Evolutionary conservation across 1,139 yeast genomes (phyloP), one percentile per base, ranked within the genome.

Genomic region (Neolecta irregularis): DNA sequence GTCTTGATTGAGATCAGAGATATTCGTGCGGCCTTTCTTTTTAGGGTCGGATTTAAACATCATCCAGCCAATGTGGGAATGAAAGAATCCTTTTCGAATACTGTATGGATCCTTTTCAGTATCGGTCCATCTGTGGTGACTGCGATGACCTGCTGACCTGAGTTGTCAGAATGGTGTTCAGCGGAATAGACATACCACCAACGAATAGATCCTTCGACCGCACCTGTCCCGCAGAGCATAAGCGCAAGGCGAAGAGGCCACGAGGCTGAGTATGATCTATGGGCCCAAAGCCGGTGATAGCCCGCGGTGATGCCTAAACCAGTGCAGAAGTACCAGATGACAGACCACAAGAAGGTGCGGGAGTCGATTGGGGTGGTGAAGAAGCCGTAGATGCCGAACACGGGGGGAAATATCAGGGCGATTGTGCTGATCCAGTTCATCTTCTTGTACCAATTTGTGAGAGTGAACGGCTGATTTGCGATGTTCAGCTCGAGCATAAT

Each of bases 11-110:
- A 88, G 71, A 58, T 88, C 98, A 38, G 85, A 70, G 49, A 88
- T 88, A 56, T 88, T 98, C 36, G 95, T 93, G 60, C 98, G 72
- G 38, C 96, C 98, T 62, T 81, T 76, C 61, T 71, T 72, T 62
- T 80, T 79, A 49, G 98, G 98, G 64, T 88, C 85, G 52, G 94
- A 91, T 60, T 75, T 74, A 46, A 72, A 60, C 49, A 88, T 66
- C 96, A 88, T 85, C 98, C 98, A 88, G 34, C 96, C 96, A 68
- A 88, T 65, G 65, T 88, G 98, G 25, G 93, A 74, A 61, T 67
- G 85, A 91, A 92, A 80, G 62, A 88, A 78, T 18, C 98, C 98
- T 50, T 71, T 70, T 63, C 93, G 74, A 34, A 96, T 98, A 53
- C 83, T 93, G 58, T 88, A 91, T 38, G 98, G 98, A 58, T 88